Evolutionary conservation across 2,329 filamentous ascomycete species (phyloP).

Genomic region (Nemania serpens): DNA sequence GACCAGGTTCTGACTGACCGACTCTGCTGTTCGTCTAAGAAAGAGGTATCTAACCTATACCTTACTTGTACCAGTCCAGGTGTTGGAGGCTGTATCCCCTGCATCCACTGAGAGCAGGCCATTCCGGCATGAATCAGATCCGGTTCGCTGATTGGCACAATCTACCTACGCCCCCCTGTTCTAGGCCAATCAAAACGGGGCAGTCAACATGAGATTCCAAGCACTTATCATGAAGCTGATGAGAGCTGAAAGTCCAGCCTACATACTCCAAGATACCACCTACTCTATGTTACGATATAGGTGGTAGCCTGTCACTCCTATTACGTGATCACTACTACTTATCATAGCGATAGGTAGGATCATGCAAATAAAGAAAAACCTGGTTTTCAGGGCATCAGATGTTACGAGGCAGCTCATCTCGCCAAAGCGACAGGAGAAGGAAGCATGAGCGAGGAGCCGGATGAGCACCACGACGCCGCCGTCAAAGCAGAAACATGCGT

Average conservation of each 20-base stretch:
- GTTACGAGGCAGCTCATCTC: neutral
- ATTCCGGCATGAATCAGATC: slow-evolving; percentile 3
- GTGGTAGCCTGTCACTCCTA: neutral
- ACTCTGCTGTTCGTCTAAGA: neutral
- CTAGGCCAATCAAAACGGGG: slow-evolving; percentile 6
- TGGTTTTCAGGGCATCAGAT: neutral
- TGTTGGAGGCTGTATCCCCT: slow-evolving; percentile 16
- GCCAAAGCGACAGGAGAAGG: neutral
- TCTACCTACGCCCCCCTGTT: neutral
- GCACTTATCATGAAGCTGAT: neutral
- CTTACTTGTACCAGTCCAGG: no score
- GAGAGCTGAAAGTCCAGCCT: slow-evolving; percentile 17
- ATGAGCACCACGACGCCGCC: neutral
- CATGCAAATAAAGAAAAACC: neutral
- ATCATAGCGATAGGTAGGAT: no score
- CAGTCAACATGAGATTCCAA: neutral
- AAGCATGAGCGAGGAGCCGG: slow-evolving; percentile 19
- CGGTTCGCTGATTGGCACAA: slow-evolving; percentile 9
- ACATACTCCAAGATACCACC: no score
- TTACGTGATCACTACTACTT: no score
- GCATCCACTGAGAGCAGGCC: slow-evolving; percentile 8
- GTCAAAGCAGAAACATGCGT: neutral
- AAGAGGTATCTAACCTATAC: slow-evolving; percentile 1
- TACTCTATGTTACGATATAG: no score
- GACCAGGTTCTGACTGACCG: neutral